These are phyloP conservation scores for Warburgia ugandensis DNA, from an alignment of 164 flowering plant species.

Conservation along the genomic window DNA sequence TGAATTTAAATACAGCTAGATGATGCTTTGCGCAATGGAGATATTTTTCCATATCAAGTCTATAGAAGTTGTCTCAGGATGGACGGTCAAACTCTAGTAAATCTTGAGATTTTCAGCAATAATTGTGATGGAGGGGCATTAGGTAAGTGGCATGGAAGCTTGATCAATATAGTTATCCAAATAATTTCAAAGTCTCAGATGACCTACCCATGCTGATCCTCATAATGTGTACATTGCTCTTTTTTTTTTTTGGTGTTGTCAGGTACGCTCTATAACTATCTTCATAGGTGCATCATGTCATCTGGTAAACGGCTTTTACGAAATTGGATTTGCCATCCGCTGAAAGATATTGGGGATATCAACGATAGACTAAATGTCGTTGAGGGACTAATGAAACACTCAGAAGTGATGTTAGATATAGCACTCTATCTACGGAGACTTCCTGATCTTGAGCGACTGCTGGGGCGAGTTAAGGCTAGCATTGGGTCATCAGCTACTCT, in stretches of 20 bases:
- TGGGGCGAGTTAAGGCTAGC: conserved; percentile 74
- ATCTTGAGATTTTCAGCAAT: conserved; percentile 85
- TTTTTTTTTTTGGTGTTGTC: conserved; percentile 9
- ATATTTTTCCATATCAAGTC: conserved; percentile 64
- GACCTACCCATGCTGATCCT: background rate
- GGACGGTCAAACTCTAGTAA: conserved; percentile 90
- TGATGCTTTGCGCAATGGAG: conserved; percentile 73
- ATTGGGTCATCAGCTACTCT: conserved; percentile 55
- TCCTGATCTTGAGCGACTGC: conserved; percentile 85
- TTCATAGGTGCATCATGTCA: conserved; percentile 68
- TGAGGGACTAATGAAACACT: conserved; percentile 38
- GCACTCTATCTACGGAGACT: conserved; percentile 70
- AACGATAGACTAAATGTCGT: conserved; percentile 75
- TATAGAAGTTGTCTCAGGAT: conserved; percentile 75
- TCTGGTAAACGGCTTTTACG: conserved; percentile 86
- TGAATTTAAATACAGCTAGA: no score
- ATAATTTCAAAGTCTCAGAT: background rate
- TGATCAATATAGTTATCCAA: background rate
- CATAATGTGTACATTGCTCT: background rate
- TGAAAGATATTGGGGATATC: conserved; percentile 58
- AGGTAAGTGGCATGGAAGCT: conserved; percentile 39
- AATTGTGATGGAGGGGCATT: conserved; percentile 77
- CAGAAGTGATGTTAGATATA: conserved; percentile 40
- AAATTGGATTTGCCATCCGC: conserved; percentile 92
- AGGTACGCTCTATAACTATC: conserved; percentile 87